A percentile compares a stretch with the other conserved stretches of the same genome.
These are phyloP conservation scores for Diaporthe batatas DNA, from an alignment of 2,329 filamentous ascomycete species.

Conservation along the genomic window DNA sequence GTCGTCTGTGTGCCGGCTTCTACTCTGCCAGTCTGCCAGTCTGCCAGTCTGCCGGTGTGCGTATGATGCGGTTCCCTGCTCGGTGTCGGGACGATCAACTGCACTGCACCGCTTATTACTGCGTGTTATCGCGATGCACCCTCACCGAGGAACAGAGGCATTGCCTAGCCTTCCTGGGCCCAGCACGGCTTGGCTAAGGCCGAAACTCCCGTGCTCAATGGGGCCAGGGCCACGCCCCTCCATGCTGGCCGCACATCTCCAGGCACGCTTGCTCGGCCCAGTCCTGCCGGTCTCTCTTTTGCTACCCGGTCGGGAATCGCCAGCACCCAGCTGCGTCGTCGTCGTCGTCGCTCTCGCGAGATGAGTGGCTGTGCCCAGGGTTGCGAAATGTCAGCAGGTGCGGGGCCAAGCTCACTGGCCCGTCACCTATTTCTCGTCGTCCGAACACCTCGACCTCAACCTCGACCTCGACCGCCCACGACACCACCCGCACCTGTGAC, in stretches of 20 bases:
- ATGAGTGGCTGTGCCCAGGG: constrained; percentile 19
- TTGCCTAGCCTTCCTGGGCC: neutral
- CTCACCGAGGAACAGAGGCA: constrained; percentile 12
- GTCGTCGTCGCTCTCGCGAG: neutral
- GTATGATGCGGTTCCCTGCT: too few relatives aligned
- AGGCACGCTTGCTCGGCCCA: constrained; percentile 25
- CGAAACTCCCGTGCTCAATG: constrained; percentile 27
- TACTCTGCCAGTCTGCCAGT: too few relatives aligned
- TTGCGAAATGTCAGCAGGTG: neutral
- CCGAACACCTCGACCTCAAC: constrained; percentile 4
- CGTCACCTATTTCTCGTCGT: constrained; percentile 28
- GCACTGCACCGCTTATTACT: neutral
- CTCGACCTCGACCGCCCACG: neutral
- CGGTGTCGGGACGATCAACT: too few relatives aligned
- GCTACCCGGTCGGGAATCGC: neutral
- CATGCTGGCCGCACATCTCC: constrained; percentile 21
- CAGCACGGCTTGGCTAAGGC: constrained; percentile 20
- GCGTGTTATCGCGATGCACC: neutral
- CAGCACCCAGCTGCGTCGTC: constrained; percentile 1
- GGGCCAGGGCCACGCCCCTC: constrained; percentile 6
- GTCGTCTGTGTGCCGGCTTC: neutral
- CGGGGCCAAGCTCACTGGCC: too few relatives aligned
- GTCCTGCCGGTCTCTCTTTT: constrained; percentile 22
- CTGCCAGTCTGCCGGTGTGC: too few relatives aligned
- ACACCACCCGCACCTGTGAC: neutral